Percentiles rank a stretch among this genome's conserved stretches.
Conservation (phyloP, 176 grass and related monocot genomes). For the Oryza coarctata region DNA sequence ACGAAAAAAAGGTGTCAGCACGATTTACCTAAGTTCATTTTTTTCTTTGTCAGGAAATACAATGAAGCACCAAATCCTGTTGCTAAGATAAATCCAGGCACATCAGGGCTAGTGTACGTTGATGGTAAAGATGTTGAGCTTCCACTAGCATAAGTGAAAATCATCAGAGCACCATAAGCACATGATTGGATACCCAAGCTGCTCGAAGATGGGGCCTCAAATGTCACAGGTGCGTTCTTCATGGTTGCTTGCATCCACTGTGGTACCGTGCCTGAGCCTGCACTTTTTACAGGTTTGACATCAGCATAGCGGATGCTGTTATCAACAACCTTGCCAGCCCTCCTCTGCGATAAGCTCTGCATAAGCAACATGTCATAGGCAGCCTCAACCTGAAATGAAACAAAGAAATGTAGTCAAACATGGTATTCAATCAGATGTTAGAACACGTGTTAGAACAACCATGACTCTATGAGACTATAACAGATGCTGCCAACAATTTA, state of each 20-base stretch:
- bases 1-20: not conserved
- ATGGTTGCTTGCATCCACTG: slow-evolving; percentile 76
- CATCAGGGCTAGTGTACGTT: slow-evolving; percentile 62
- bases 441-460: not conserved
- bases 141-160: slow-evolving; percentile 83
- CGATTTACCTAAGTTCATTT: slow-evolving; percentile 73
- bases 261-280: slow-evolving; percentile 40
- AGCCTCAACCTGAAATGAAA: slow-evolving; percentile 73
- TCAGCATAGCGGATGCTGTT: slow-evolving; percentile 85
- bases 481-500: slow-evolving; percentile 28
- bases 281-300: slow-evolving; percentile 71
- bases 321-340: slow-evolving; percentile 85
- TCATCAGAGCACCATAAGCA: slow-evolving; percentile 80
- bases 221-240: slow-evolving; percentile 64
- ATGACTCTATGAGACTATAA: not conserved
- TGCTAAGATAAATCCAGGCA: slow-evolving; percentile 79
- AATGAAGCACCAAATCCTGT: slow-evolving; percentile 82
- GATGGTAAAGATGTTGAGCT: slow-evolving; percentile 58
- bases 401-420: slow-evolving; percentile 20
- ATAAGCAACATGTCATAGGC: slow-evolving; percentile 95
- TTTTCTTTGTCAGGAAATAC: slow-evolving; percentile 96
- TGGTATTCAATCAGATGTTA: not conserved
- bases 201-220: slow-evolving; percentile 63
- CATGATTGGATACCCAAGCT: slow-evolving; percentile 75
- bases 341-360: slow-evolving; percentile 76